Base-by-base conservation (phyloP, 495 filamentous ascomycete species). In the Diplogelasinospora grovesii region DNA sequence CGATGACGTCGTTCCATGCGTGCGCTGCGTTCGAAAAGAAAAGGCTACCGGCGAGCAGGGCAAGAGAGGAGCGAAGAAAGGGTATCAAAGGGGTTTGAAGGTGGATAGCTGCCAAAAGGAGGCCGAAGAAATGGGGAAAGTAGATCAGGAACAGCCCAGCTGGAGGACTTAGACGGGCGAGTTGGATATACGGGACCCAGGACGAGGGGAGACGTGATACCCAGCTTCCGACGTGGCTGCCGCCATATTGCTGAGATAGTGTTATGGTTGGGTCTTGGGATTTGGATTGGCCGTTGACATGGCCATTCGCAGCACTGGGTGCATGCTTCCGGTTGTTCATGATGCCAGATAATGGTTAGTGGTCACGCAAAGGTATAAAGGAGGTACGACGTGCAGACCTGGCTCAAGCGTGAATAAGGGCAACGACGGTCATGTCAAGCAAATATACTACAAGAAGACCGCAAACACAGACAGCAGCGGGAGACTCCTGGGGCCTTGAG, bases 1-100 rank as follows among this genome's bases (percentile, higher is more conserved):
- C 64, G 49, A 65, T 44, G 15, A 66, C 54, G 49, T 68, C 66
- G 51, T 70, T 66, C 63, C 63, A 68, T 21, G 57, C 58, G 50
- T 63, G 59, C 4, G 53, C 53, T 2, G 63, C 60, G 46, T 63
- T 65, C 33, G 53, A 57, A 46, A 64, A 54, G 52, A 71, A 67
- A 54, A 70, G 63, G 48, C 49, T 56, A 32, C 58, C 59, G 35
- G 46, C 52, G 9, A 65, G 51, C 41, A 66, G 53, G 28, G 63
- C 4, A 3, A 41, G 11, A 35, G 42, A 30, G 3, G 48, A 36
- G 9, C 20, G 43, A 5, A 60, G 41, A 19, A 58, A 48, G 10
- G 49, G 30, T 6, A 34, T 21, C 2, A 47, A 20, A 8, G 54
- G 33, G 3, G 44, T 47, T 19, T 52, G 33, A 24, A 48, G 45